Conservation (phyloP, 345 rosid species). For the Eucalyptus sideroxylon region DNA sequence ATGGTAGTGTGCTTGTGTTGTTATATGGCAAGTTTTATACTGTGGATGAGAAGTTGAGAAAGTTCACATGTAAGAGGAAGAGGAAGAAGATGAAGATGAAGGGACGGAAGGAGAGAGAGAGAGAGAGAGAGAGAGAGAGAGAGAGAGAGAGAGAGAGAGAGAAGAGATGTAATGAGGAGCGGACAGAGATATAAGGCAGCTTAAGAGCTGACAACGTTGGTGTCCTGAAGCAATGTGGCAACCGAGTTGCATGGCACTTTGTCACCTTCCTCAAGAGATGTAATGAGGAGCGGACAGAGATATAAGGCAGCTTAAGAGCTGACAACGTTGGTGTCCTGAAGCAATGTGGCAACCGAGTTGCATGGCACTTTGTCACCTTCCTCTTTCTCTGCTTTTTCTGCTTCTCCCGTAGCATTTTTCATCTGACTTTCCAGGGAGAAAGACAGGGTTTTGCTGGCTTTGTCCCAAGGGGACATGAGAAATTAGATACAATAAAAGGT, state of each 20-base stretch:
- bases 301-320: not conserved
- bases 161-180: no score
- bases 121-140: not conserved
- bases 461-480: no score
- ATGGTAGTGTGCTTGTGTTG: not conserved
- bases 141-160: no score
- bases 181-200: no score
- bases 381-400: not conserved
- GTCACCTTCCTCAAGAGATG: no score
- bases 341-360: slow-evolving; percentile 13
- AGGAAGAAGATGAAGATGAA: not conserved
- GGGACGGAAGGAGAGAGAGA: not conserved
- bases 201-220: no score
- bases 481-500: no score
- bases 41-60: not conserved
- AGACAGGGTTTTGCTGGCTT: no score
- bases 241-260: no score
- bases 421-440: not conserved
- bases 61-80: not conserved
- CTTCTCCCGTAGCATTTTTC: not conserved
- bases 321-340: not conserved
- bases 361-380: slow-evolving; percentile 6
- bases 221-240: no score
- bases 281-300: not conserved
- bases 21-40: not conserved